Base-by-base conservation (phyloP, 169 alveolate genomes). In the Plasmodium reichenowi region DNA sequence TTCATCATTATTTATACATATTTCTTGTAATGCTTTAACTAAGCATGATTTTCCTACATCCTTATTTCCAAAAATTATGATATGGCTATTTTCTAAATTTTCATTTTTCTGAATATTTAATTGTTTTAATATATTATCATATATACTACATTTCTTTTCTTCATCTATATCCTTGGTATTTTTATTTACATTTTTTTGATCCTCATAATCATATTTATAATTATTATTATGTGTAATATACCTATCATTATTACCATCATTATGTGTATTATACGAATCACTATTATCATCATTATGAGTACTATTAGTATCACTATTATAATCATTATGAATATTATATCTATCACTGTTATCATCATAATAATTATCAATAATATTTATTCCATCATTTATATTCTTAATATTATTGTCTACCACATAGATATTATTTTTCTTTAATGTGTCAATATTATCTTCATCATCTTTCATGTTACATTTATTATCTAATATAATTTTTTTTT, bases 11-110 rank as follows among this genome's bases (percentile, higher is more conserved):
- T 78, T 48, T 13, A 48, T 67, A 3, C 78, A 22, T 22, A 78
- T 50, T 48, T 22, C 47, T 50, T 78, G 89, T 15, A 78, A 60
- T 20, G 89, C 50, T 66, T 66, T 64, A 15, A 78, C 54, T 66
- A 78, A 66, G 3, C 62, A 64, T 45, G 89, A 78, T 10, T 78
- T 78, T 24, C 89, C 89, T 7, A 78, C 89, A 70, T 78, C 78
- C 48, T 78, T 78, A 66, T 78, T 78, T 12, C 89, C 89, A n/a
- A 78, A 47, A 15, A 78, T 66, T 64, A 78, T 78, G 17, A 78
- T 66, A 24, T 78, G 89, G 45, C 89, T 78, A 52, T 24, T 78
- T 70, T 78, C 89, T n/a, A 78, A 20, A 22, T 78, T 71, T 29
- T 78, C 89, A 20, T 66, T 48, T 66, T 78, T 26, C 22, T 59